phyloP scores from a whole-genome alignment of 768 basidiomycete genomes.

The Strobilomyces echinocephalus region DNA sequence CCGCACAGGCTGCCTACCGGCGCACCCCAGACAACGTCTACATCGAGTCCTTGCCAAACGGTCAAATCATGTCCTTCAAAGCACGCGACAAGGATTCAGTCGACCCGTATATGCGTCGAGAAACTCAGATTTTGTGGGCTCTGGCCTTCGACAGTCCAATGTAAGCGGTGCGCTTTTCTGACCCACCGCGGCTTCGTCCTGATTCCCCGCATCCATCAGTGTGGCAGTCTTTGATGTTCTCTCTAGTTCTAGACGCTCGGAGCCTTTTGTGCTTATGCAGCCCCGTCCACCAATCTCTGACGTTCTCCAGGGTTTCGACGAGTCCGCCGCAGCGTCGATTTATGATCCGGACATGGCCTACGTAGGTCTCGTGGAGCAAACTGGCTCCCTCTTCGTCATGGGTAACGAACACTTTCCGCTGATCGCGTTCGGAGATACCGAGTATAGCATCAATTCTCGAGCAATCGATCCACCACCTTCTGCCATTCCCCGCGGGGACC shows the following conservation, averaged over 20 bases:
- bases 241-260: constrained; percentile 37
- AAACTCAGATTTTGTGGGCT: constrained; percentile 52
- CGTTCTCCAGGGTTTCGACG: constrained; percentile 51
- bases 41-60: constrained; percentile 75
- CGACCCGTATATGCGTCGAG: constrained; percentile 28
- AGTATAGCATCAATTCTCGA: constrained; percentile 29
- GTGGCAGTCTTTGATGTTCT: constrained; percentile 83
- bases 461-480: constrained; percentile 36
- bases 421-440: constrained; percentile 61
- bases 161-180: constrained; percentile 39
- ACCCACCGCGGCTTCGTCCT: neutral
- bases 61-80: constrained; percentile 74
- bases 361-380: constrained; percentile 72
- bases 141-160: constrained; percentile 58
- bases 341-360: constrained; percentile 60
- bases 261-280: constrained; percentile 83
- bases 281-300: constrained; percentile 74
- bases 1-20: constrained; percentile 66
- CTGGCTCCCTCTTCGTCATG: constrained; percentile 79
- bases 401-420: constrained; percentile 78
- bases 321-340: constrained; percentile 33
- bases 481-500: constrained; percentile 26
- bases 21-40: constrained; percentile 77
- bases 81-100: constrained; percentile 27
- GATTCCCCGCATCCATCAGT: constrained; percentile 34